These are phyloP conservation scores for Posidonia oceanica DNA, from an alignment of 116 monocot genomes.

Conservation along the genomic window DNA sequence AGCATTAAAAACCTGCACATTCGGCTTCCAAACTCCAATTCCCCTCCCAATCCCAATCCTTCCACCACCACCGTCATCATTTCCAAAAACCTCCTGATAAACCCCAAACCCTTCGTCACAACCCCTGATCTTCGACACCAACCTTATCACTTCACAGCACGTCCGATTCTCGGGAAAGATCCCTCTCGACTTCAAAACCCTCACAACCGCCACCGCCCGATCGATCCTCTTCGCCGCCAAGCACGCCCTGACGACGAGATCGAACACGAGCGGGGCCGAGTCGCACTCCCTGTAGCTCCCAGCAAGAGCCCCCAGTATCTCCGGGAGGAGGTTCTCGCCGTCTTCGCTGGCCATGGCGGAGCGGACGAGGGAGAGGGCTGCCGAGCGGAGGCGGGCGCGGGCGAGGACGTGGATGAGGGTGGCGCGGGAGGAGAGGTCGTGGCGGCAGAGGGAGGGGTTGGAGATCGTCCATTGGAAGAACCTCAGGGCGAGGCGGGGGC, in stretches of 20 bases:
- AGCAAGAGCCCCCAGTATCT: conserved; percentile 27
- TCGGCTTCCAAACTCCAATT: conserved; percentile 18
- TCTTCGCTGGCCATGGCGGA: conserved; percentile 25
- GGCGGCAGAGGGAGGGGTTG: conserved; percentile 8
- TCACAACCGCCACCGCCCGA: conserved; percentile 27
- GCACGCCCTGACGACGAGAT: conserved; percentile 54
- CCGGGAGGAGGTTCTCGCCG: conserved; percentile 5
- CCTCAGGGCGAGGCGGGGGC: conserved; percentile 47
- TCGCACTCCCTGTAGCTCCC: conserved; percentile 38
- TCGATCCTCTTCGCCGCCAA: conserved; percentile 24
- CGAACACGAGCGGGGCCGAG: conserved; percentile 68
- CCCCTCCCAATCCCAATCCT: background rate
- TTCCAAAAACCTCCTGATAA: conserved; percentile 29
- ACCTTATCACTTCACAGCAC: conserved; percentile 31
- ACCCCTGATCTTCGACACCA: conserved; percentile 14
- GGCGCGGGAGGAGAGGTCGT: conserved; percentile 26
- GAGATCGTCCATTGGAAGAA: conserved; percentile 33
- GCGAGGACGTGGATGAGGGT: conserved; percentile 51
- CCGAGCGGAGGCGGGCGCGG: conserved; percentile 34
- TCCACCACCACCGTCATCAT: background rate
- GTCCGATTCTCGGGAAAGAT: conserved; percentile 26
- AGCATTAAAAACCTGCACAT: conserved; percentile 39
- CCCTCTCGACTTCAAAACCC: conserved; percentile 15
- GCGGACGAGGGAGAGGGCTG: conserved; percentile 34
- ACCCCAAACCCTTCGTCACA: conserved; percentile 26